These are phyloP conservation scores for Gossypium lobatum DNA, from an alignment of 441 rosid genomes.

Conservation along the genomic window DNA sequence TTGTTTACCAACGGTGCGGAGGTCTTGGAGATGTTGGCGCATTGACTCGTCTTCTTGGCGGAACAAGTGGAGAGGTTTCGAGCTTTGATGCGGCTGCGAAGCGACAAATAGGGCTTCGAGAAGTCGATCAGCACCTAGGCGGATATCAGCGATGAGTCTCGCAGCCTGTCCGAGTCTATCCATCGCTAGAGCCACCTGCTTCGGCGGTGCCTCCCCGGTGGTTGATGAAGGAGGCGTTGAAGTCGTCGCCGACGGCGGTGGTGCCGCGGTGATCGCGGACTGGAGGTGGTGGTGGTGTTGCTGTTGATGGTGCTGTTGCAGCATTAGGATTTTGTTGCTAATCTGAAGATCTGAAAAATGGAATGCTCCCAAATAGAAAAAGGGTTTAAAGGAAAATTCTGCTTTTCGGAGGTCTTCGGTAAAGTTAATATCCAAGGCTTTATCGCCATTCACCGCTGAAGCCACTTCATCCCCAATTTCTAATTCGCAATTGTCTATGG, in stretches of 20 bases:
- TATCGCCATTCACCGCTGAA: no score
- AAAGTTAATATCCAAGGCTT: no score
- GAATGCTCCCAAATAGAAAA: background rate
- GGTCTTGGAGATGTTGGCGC: slow-evolving; percentile 84
- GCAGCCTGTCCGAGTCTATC: slow-evolving; percentile 87
- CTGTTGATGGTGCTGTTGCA: slow-evolving; percentile 13
- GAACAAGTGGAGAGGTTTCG: slow-evolving; percentile 52
- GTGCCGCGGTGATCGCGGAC: slow-evolving; percentile 19
- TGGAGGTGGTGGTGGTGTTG: slow-evolving; percentile 18
- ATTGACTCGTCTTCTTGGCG: slow-evolving; percentile 69
- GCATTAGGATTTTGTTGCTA: slow-evolving; percentile 11
- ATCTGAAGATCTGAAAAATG: background rate
- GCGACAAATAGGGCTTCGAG: slow-evolving; percentile 77
- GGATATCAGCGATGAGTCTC: slow-evolving; percentile 77
- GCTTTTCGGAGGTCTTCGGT: background rate
- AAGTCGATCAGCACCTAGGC: slow-evolving; percentile 87
- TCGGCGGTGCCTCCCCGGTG: slow-evolving; percentile 77
- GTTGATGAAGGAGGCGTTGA: slow-evolving; percentile 22
- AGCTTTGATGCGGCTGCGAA: slow-evolving; percentile 59
- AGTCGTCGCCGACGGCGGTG: slow-evolving; percentile 23
- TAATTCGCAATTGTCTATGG: no score
- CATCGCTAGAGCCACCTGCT: slow-evolving; percentile 92
- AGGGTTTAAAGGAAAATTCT: slow-evolving; percentile 45
- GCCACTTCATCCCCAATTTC: no score
- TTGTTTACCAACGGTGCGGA: slow-evolving; percentile 58